phyloP scores from a whole-genome alignment of 768 basidiomycete genomes.

The Trametes elegans region DNA sequence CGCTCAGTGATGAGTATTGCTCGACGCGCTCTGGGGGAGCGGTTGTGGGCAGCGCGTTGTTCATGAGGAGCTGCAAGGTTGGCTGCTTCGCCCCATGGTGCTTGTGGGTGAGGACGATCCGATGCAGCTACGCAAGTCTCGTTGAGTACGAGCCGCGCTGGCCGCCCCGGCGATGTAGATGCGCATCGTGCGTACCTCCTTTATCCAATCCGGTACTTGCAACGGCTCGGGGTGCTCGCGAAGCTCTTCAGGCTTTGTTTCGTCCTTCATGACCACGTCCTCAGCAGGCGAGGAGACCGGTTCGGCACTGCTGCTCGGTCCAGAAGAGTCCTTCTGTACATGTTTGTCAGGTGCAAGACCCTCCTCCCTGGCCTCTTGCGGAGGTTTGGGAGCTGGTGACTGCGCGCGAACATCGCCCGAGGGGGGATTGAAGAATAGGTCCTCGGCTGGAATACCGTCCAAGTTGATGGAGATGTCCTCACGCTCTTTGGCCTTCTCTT shows the following conservation, averaged over 20 bases:
- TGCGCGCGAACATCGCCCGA: background rate
- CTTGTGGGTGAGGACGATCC: conserved; percentile 59
- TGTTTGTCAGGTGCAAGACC: background rate
- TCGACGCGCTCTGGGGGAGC: conserved; percentile 26
- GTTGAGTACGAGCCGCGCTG: background rate
- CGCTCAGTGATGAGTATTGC: conserved; percentile 42
- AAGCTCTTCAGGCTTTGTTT: conserved; percentile 17
- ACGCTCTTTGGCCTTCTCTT: conserved; percentile 10
- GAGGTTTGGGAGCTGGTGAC: background rate
- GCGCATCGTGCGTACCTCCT: conserved; percentile 48
- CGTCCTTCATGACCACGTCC: conserved; percentile 29
- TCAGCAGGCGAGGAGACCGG: conserved; percentile 7
- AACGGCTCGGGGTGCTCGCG: conserved; percentile 31
- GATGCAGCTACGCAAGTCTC: conserved; percentile 45
- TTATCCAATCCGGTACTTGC: conserved; percentile 45
- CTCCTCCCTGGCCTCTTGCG: background rate
- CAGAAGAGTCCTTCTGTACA: conserved; percentile 19
- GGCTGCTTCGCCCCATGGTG: conserved; percentile 35
- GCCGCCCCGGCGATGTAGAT: too few relatives aligned
- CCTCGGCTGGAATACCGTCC: background rate
- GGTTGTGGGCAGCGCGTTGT: conserved; percentile 29
- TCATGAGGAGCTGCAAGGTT: conserved; percentile 55
- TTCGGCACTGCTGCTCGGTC: conserved; percentile 22
- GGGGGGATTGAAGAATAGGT: conserved; percentile 16
- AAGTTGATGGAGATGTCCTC: background rate